Conservation (phyloP, 1,284 basidiomycete species). For the Irpex sp. region DNA sequence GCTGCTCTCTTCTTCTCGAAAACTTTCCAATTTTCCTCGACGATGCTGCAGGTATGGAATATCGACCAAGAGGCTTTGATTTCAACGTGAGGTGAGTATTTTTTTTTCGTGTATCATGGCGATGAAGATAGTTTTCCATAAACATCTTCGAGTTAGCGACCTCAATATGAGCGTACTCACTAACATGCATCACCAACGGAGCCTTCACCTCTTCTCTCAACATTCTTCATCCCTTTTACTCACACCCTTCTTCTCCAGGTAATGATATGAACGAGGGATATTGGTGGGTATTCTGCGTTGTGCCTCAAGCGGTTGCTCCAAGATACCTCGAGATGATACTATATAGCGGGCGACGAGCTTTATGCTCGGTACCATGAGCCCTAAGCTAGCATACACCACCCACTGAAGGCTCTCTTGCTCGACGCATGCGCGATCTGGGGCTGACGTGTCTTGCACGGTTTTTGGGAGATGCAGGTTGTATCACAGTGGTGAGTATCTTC, state of each 20-base stretch:
- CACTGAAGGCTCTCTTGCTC: slow-evolving; percentile 30
- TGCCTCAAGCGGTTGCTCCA: not conserved
- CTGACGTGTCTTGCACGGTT: not conserved
- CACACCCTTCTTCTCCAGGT: not conserved
- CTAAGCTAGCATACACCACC: slow-evolving; percentile 36
- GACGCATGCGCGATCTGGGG: not conserved
- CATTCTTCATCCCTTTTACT: not conserved
- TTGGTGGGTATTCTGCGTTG: slow-evolving; percentile 4
- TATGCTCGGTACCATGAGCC: slow-evolving; percentile 27
- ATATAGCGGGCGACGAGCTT: slow-evolving; percentile 34
- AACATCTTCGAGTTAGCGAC: slow-evolving; percentile 58
- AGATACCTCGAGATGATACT: slow-evolving; percentile 28
- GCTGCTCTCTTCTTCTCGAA: not conserved
- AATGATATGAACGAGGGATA: not conserved
- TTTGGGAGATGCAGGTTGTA: no score
- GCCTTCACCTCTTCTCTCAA: slow-evolving; percentile 15
- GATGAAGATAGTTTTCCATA: slow-evolving; percentile 64
- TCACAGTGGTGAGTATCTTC: slow-evolving; percentile 7
- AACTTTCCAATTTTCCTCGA: not conserved
- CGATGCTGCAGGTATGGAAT: not conserved
- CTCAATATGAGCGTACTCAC: slow-evolving; percentile 61
- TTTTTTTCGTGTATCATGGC: slow-evolving; percentile 14
- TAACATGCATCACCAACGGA: slow-evolving; percentile 85
- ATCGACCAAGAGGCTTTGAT: not conserved
- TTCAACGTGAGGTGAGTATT: slow-evolving; percentile 20